Evolutionary conservation across 805 yeast species (phyloP).

Genomic region (Wickerhamiella vanderwaltii): DNA sequence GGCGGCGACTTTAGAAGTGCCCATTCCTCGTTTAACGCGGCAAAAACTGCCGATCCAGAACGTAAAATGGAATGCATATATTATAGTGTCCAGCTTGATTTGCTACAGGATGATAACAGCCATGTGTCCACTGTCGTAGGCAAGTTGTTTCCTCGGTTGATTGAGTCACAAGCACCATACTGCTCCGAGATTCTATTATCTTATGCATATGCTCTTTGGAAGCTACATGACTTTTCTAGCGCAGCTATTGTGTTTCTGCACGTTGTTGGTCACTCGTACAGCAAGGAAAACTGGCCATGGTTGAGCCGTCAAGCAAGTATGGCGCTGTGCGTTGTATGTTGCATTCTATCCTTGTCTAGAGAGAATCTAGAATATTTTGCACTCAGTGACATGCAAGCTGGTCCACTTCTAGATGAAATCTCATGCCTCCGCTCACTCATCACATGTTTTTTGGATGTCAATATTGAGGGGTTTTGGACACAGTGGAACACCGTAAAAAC

Average conservation of each 20-base stretch:
- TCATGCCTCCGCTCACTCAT: slow-evolving; percentile 1
- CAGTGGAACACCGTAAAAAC: background rate
- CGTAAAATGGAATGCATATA: background rate
- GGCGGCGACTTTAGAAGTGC: slow-evolving; percentile 11
- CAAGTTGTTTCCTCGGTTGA: background rate
- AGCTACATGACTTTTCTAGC: background rate
- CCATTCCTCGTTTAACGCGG: slow-evolving; percentile 6
- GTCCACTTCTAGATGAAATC: background rate
- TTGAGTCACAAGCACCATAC: background rate
- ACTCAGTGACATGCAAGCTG: slow-evolving; percentile 4
- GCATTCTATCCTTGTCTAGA: background rate
- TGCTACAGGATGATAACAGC: slow-evolving; percentile 4
- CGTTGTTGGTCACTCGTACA: background rate
- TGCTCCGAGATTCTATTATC: background rate
- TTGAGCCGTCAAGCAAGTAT: background rate
- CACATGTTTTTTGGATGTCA: slow-evolving; percentile 1
- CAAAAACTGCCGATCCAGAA: background rate
- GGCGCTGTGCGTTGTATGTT: slow-evolving; percentile 1
- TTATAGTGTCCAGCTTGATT: slow-evolving; percentile 5
- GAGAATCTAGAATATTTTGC: slow-evolving; percentile 1
- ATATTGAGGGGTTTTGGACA: background rate
- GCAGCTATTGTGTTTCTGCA: slow-evolving; percentile 2
- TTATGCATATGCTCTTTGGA: slow-evolving; percentile 10
- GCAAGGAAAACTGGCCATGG: slow-evolving; percentile 4
- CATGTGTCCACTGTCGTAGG: background rate